Evolutionary conservation across 2,329 filamentous ascomycete species (phyloP).

Genomic region (Cytospora piceae): DNA sequence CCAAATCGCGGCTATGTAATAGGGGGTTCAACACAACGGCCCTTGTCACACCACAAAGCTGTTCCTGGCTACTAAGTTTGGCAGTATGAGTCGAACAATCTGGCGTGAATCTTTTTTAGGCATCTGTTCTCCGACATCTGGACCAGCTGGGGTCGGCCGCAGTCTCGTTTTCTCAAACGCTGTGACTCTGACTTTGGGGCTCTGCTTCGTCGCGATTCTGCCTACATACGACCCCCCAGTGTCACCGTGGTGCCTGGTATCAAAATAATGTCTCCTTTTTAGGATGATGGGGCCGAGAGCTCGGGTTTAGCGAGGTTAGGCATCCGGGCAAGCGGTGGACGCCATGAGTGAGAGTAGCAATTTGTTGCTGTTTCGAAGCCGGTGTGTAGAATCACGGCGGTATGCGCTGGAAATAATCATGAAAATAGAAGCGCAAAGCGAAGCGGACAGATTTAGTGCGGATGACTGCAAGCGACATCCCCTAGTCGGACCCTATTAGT

Average conservation of each 20-base stretch:
- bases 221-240: neutral
- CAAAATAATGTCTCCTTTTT: neutral
- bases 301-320: neutral
- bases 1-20: slow-evolving; percentile 8
- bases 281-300: neutral
- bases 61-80: slow-evolving; percentile 3
- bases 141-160: neutral
- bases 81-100: slow-evolving; percentile 17
- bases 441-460: neutral
- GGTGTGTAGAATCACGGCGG: neutral
- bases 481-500: neutral
- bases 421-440: neutral
- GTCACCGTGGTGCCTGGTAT: neutral
- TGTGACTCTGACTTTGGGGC: neutral
- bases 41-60: slow-evolving; percentile 7
- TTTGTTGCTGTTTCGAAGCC: neutral
- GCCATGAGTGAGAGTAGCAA: neutral
- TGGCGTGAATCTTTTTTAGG: slow-evolving; percentile 8
- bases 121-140: slow-evolving; percentile 6
- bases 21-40: neutral
- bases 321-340: neutral
- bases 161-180: neutral
- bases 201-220: neutral
- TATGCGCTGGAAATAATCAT: neutral
- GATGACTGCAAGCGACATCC: neutral